Conservation (phyloP, 202 grass and related monocot species). For the Saccharum hybrid region DNA sequence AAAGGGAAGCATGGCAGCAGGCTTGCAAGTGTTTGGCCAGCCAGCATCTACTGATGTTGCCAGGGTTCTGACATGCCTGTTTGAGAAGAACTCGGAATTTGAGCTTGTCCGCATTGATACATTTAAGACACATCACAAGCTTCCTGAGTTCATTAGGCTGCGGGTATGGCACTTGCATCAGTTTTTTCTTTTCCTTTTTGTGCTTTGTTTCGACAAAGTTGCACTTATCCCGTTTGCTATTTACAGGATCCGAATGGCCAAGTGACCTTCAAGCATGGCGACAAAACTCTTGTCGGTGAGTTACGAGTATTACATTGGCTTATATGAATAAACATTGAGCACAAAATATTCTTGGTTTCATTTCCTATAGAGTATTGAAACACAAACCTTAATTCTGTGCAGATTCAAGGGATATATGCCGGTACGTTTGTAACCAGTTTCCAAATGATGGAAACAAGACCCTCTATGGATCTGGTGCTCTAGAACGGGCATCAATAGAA, state of each 20-base stretch:
- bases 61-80: conserved; percentile 82
- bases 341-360: background rate
- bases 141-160: conserved; percentile 81
- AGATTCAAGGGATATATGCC: conserved; percentile 84
- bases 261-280: conserved; percentile 76
- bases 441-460: conserved; percentile 59
- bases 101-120: conserved; percentile 75
- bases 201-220: background rate
- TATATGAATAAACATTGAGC: background rate
- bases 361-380: conserved; percentile 26
- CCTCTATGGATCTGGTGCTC: conserved; percentile 65
- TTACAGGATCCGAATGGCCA: conserved; percentile 82
- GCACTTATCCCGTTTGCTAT: background rate
- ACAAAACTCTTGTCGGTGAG: conserved; percentile 73
- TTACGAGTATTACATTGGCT: background rate
- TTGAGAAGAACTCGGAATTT: conserved; percentile 84
- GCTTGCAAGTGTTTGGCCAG: conserved; percentile 80
- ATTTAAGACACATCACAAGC: conserved; percentile 65
- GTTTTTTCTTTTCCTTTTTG: background rate
- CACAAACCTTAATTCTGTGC: conserved; percentile 21
- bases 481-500: conserved; percentile 82
- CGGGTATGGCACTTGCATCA: conserved; percentile 39
- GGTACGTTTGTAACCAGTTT: conserved; percentile 65
- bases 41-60: conserved; percentile 84
- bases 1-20: conserved; percentile 65